These are phyloP conservation scores for Calonectria leucothoes DNA, from an alignment of 2,329 filamentous ascomycete species.

Conservation along the genomic window DNA sequence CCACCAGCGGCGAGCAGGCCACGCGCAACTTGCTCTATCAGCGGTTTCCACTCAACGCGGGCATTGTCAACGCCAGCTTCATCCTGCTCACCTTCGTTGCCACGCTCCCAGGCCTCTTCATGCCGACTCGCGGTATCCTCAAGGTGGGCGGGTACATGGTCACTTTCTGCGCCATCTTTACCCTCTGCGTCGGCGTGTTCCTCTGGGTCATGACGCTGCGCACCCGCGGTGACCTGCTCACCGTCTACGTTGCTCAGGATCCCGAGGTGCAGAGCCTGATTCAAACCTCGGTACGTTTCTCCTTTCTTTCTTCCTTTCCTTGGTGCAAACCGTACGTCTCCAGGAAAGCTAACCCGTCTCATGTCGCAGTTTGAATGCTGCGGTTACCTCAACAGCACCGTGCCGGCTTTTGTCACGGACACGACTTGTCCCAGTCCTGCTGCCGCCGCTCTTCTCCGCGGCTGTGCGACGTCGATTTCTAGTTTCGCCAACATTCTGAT, in stretches of 20 bases:
- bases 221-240: conserved; percentile 71
- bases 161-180: conserved; percentile 72
- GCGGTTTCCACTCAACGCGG: conserved; percentile 69
- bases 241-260: conserved; percentile 70
- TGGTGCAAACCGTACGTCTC: background rate
- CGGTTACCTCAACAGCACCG: conserved; percentile 79
- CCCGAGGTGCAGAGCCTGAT: conserved; percentile 72
- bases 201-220: conserved; percentile 81
- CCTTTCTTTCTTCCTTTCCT: no score
- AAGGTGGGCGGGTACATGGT: conserved; percentile 76
- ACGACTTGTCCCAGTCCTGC: conserved; percentile 75
- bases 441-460: conserved; percentile 75
- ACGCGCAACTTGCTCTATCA: conserved; percentile 65
- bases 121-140: conserved; percentile 75
- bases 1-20: conserved; percentile 59
- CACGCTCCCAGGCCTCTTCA: conserved; percentile 77
- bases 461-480: conserved; percentile 76
- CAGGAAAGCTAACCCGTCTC: background rate
- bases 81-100: conserved; percentile 77
- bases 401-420: conserved; percentile 78
- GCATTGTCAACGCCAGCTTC: conserved; percentile 78
- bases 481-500: conserved; percentile 78
- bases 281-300: conserved; percentile 70
- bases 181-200: conserved; percentile 72
- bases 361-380: conserved; percentile 78